Base-by-base conservation (phyloP, 371 early-diverging fungal genomes). In the Haplosporangium sp. region DNA sequence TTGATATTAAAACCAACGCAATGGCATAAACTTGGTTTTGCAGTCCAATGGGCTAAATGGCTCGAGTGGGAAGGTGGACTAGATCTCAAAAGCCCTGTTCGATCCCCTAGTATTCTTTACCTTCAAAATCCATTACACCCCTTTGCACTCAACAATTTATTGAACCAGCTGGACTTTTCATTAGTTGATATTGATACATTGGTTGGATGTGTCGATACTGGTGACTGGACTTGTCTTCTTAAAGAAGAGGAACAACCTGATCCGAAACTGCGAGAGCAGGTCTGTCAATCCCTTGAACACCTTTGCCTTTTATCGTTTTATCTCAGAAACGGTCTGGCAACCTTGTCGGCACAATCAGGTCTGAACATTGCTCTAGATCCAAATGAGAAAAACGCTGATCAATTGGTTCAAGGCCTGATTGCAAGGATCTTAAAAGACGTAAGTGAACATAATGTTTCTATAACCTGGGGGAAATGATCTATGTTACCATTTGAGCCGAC, bases 11-110 rank as follows among this genome's bases (percentile, higher is more conserved):
- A 79, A 38, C 75, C 81, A 6, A 65, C 48, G 20, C 72, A 56
- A 42, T 79, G 81, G 81, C 68, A 65, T 48, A 79, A 71, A 42
- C 81, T 79, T 38, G 75, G 81, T 10, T 65, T 74, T n/a, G 71
- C 75, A 2, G 68, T 71, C 35, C 78, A 78, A 55, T 78, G 78
- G 78, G 78, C 78, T n/a, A 78, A 78, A 61, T 78, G 78, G 78
- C 38, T 78, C 50, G 78, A 78, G 38, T 79, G 81, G 81, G 81
- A 79, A 35, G 74, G 74, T 37, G 75, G 81, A 40, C 65, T 62
- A 20, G 81, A 79, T 61, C 50, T 67, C 48, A 79, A 79, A 38
- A 56, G 48, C 47, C 65, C 75, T 2, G 63, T 69, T 19, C 71
- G 71, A 34, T 62, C 81, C 20, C 81, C 81, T 3, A 68, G 75